phyloP scores from a whole-genome alignment of 2,329 filamentous ascomycete species.

The Epicoccum nigrum region DNA sequence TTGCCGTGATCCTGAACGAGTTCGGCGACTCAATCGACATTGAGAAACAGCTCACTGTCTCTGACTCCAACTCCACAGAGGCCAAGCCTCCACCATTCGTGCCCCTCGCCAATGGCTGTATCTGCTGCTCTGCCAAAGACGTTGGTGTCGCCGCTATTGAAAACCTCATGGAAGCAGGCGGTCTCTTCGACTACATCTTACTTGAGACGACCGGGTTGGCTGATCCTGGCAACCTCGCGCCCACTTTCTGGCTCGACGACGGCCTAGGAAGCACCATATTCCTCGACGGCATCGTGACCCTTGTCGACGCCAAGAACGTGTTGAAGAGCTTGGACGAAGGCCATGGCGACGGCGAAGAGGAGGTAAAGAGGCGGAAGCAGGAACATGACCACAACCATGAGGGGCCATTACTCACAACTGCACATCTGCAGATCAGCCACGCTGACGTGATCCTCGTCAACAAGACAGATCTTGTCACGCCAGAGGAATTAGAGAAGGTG shows the following conservation, averaged over 20 bases:
- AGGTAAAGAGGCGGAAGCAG: conserved; percentile 49
- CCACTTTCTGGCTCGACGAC: conserved; percentile 97
- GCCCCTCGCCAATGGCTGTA: conserved; percentile 93
- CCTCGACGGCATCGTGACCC: conserved; percentile 92
- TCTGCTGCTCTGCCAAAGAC: conserved; percentile 98
- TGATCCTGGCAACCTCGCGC: conserved; percentile 93
- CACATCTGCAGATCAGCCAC: conserved; percentile 95
- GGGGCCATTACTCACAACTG: conserved; percentile 81
- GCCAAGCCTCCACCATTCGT: conserved; percentile 66
- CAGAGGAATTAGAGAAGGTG: conserved; percentile 71
- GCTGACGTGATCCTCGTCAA: conserved; percentile 95
- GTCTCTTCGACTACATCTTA: conserved; percentile 95
- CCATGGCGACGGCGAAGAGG: conserved; percentile 50
- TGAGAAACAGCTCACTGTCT: conserved; percentile 93
- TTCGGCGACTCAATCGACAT: conserved; percentile 73
- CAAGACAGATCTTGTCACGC: conserved; percentile 83
- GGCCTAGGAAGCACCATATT: conserved; percentile 94
- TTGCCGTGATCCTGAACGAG: conserved; percentile 94
- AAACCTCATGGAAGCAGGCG: conserved; percentile 90
- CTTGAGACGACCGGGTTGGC: conserved; percentile 95
- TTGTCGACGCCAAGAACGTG: conserved; percentile 95
- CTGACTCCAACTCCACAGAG: conserved; percentile 47
- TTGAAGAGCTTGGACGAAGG: conserved; percentile 78
- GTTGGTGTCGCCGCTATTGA: conserved; percentile 94
- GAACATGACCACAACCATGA: conserved; percentile 62